Percentiles rank a stretch among this genome's conserved stretches.
phyloP scores from a whole-genome alignment of 169 alveolate genomes.

The Cryptosporidium sp. region DNA sequence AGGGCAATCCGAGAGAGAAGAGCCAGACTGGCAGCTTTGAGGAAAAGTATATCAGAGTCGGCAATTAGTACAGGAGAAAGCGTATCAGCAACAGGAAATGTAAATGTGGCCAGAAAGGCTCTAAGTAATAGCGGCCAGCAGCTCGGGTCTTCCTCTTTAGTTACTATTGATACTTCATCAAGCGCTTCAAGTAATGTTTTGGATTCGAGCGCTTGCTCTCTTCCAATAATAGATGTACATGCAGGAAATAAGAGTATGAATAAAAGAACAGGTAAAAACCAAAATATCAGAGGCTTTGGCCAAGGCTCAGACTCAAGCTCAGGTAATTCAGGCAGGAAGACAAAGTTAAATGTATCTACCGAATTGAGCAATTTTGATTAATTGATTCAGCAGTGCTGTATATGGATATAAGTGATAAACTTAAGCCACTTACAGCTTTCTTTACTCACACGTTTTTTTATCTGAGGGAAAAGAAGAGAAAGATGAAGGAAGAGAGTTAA shows the following conservation, averaged over 20 bases:
- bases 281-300: neutral
- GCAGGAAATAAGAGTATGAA: neutral
- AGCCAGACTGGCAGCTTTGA: slow-evolving; percentile 42
- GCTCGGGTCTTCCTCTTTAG: slow-evolving; percentile 14
- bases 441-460: too few relatives aligned
- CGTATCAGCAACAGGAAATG: neutral
- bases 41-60: neutral
- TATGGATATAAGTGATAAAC: too few relatives aligned
- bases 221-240: slow-evolving; percentile 30
- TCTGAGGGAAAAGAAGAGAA: too few relatives aligned
- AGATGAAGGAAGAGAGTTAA: neutral
- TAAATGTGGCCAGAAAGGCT: neutral
- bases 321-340: neutral
- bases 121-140: neutral
- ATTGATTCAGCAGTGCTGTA: neutral
- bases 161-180: slow-evolving; percentile 7
- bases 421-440: neutral
- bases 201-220: slow-evolving; percentile 24
- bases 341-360: neutral
- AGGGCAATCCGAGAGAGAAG: slow-evolving; percentile 39
- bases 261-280: neutral
- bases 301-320: neutral
- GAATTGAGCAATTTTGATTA: neutral
- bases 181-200: neutral
- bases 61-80: neutral